phyloP scores from a whole-genome alignment of 73 alveolate species.

The Effrenium voratum region DNA sequence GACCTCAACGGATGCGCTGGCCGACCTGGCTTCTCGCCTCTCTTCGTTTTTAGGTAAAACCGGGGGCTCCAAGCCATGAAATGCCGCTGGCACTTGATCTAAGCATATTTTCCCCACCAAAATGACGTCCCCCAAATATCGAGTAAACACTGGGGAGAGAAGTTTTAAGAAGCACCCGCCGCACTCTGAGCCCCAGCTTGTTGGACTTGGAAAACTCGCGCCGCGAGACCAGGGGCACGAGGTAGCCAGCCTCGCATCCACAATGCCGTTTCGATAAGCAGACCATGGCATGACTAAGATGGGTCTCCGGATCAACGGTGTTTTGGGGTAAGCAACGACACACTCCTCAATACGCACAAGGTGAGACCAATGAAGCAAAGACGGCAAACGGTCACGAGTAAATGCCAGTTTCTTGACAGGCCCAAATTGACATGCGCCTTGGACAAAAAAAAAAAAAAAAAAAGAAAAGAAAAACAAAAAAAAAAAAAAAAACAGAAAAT shows the following conservation, averaged over 20 bases:
- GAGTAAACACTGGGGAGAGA: background rate
- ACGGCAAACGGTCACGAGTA: no score
- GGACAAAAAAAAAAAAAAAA: no score
- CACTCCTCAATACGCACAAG: no score
- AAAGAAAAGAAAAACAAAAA: no score
- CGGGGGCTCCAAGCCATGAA: background rate
- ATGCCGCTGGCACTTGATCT: background rate
- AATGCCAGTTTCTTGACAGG: no score
- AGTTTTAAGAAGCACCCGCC: background rate
- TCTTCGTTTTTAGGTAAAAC: background rate
- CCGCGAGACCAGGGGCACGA: conserved; percentile 47
- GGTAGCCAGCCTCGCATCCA: conserved; percentile 49
- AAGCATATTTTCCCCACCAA: background rate
- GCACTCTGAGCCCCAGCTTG: conserved; percentile 3
- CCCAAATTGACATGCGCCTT: no score
- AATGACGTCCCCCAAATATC: background rate
- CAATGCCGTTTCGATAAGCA: background rate
- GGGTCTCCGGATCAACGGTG: background rate
- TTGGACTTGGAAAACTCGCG: conserved; percentile 69
- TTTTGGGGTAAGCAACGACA: background rate
- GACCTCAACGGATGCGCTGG: no score
- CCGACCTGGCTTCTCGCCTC: no score
- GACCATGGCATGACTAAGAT: background rate
- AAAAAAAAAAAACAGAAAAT: no score
- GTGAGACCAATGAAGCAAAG: no score